Conservation (phyloP, 306 rosid genomes). For the Arachis stenosperma region DNA sequence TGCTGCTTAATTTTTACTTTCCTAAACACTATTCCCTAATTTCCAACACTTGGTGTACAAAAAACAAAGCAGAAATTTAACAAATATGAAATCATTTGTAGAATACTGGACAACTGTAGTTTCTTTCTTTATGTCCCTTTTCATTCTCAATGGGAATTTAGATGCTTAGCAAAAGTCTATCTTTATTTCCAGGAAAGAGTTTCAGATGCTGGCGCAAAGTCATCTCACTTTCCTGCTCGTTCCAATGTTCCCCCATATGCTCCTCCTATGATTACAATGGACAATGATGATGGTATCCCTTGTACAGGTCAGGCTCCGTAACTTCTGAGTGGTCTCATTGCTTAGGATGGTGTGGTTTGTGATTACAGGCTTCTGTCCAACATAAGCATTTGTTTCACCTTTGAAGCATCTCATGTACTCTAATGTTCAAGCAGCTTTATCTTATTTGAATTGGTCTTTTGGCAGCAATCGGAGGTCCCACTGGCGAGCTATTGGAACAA, state of each 20-base stretch:
- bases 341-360: slow-evolving; percentile 30
- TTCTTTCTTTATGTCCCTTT: slow-evolving; percentile 27
- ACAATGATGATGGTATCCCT: slow-evolving; percentile 88
- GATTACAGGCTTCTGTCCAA: slow-evolving; percentile 17
- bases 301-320: slow-evolving; percentile 60
- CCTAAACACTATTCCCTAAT: neutral
- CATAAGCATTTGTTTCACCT: slow-evolving; percentile 18
- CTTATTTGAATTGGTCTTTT: slow-evolving; percentile 21
- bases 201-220: slow-evolving; percentile 70
- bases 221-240: slow-evolving; percentile 72
- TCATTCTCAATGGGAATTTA: slow-evolving; percentile 19
- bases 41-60: slow-evolving; percentile 15
- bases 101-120: slow-evolving; percentile 14
- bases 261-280: slow-evolving; percentile 67
- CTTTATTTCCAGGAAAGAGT: slow-evolving; percentile 75
- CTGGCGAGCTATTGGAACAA: slow-evolving; percentile 60
- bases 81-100: neutral
- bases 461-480: slow-evolving; percentile 65
- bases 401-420: slow-evolving; percentile 11
- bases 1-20: slow-evolving; percentile 18
- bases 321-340: slow-evolving; percentile 22
- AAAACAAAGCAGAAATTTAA: slow-evolving; percentile 12
- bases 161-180: slow-evolving; percentile 28
- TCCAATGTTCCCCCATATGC: slow-evolving; percentile 75
- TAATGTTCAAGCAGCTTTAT: slow-evolving; percentile 24